phyloP scores from a whole-genome alignment of 2,329 filamentous ascomycete genomes.

The Aspergillus terreus region DNA sequence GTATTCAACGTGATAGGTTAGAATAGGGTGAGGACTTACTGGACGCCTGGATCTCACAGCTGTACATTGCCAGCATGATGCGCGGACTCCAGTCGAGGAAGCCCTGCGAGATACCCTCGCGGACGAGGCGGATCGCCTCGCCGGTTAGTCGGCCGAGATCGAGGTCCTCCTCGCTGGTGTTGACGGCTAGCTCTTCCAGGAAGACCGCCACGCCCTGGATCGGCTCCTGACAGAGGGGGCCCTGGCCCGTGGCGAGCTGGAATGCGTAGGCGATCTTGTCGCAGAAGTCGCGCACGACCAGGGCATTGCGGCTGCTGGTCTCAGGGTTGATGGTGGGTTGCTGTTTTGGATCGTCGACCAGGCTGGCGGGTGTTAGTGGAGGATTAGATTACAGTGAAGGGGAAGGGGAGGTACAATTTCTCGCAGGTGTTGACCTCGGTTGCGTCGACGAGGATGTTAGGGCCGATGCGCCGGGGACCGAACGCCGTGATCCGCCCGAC shows the following conservation, averaged over 20 bases:
- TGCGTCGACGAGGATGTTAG: conserved; percentile 83
- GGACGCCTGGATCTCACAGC: conserved; percentile 92
- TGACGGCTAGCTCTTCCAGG: conserved; percentile 71
- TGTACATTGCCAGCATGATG: conserved; percentile 97
- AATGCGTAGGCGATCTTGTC: conserved; percentile 94
- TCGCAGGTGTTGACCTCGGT: conserved; percentile 69
- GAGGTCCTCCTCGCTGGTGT: conserved; percentile 49
- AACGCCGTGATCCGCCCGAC: conserved; percentile 85
- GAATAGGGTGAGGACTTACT: conserved; percentile 50
- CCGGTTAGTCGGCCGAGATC: conserved; percentile 79
- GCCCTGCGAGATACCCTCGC: conserved; percentile 74
- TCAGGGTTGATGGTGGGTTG: conserved; percentile 22
- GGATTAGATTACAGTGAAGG: background rate
- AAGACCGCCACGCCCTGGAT: conserved; percentile 91
- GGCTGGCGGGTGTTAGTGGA: conserved; percentile 19
- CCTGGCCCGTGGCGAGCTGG: conserved; percentile 84
- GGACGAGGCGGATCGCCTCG: conserved; percentile 86
- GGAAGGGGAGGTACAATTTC: conserved; percentile 59
- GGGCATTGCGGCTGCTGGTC: conserved; percentile 23
- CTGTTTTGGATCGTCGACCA: conserved; percentile 36
- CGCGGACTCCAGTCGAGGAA: conserved; percentile 96
- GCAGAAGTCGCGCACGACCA: conserved; percentile 63
- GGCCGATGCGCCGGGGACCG: conserved; percentile 77
- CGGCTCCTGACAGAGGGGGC: conserved; percentile 87
- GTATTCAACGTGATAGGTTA: background rate